phyloP scores from a whole-genome alignment of 2,329 filamentous ascomycete species.

The Ophiostoma angusticollis region DNA sequence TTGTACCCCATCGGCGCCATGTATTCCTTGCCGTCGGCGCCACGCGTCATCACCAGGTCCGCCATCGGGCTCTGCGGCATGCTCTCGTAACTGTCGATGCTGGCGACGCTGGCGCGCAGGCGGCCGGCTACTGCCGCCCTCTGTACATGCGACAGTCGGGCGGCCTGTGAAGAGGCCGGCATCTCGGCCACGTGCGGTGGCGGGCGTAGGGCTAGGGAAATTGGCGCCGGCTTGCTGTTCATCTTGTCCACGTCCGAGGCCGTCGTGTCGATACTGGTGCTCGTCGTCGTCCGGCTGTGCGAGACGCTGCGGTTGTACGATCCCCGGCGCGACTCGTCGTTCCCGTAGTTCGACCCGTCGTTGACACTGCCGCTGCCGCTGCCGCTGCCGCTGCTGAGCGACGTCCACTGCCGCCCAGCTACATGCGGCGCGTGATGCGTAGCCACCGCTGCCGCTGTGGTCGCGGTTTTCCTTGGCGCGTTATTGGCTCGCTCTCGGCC shows the following conservation, averaged over 20 bases:
- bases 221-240: constrained; percentile 2
- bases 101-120: constrained; percentile 9
- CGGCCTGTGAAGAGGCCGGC: constrained; percentile 6
- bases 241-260: constrained; percentile 9
- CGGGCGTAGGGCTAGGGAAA: not conserved
- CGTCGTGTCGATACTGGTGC: constrained; percentile 2
- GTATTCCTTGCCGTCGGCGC: constrained; percentile 26
- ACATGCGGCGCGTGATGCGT: not conserved
- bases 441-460: not conserved
- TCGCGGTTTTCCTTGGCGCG: not conserved
- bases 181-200: constrained; percentile 4
- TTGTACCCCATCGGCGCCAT: constrained; percentile 48
- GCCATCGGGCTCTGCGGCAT: constrained; percentile 40
- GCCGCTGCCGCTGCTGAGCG: not conserved
- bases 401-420: constrained; percentile 1
- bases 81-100: constrained; percentile 26
- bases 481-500: constrained; percentile 1
- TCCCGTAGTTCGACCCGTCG: too few species aligned
- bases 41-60: constrained; percentile 29
- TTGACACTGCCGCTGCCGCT: not conserved
- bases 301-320: not conserved
- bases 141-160: too few species aligned
- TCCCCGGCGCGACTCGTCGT: too few species aligned
- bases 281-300: constrained; percentile 2
- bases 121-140: constrained; percentile 4